A percentile compares a stretch with the other conserved stretches of the same genome.
These are phyloP conservation scores for Blastomyces silverae DNA, from an alignment of 2,329 filamentous ascomycete species.

Conservation along the genomic window DNA sequence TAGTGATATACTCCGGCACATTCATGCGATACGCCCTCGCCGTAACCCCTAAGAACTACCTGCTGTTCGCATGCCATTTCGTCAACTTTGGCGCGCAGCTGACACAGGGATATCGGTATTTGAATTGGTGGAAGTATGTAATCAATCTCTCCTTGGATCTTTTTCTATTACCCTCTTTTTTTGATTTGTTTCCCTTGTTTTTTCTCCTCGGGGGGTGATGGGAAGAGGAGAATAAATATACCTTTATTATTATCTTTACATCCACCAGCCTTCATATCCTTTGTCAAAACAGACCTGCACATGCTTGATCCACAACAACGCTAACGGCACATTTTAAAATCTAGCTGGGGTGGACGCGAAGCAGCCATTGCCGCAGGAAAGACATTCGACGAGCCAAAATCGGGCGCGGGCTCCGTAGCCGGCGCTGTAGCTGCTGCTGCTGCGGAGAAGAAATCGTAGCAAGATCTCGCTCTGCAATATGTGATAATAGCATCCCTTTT, in stretches of 20 bases:
- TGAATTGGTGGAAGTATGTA: slow-evolving; percentile 53
- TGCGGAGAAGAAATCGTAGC: slow-evolving; percentile 4
- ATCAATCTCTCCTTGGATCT: neutral
- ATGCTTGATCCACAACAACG: neutral
- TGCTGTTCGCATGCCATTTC: slow-evolving; percentile 61
- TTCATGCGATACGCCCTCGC: slow-evolving; percentile 63
- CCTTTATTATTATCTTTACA: too few relatives aligned
- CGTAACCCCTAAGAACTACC: slow-evolving; percentile 58
- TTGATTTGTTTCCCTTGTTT: too few relatives aligned
- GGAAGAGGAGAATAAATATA: too few relatives aligned
- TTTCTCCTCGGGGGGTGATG: too few relatives aligned
- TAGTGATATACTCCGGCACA: slow-evolving; percentile 55
- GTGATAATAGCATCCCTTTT: neutral
- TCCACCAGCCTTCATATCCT: neutral
- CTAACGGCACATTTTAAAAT: neutral
- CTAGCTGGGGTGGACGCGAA: slow-evolving; percentile 41
- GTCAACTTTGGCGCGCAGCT: slow-evolving; percentile 58
- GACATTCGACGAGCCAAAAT: slow-evolving; percentile 17
- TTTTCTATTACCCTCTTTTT: neutral
- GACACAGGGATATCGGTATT: slow-evolving; percentile 56
- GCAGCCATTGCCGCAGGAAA: slow-evolving; percentile 32
- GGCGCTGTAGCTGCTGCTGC: slow-evolving; percentile 25
- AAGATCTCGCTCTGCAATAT: neutral
- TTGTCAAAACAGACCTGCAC: neutral
- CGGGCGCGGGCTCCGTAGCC: slow-evolving; percentile 24